Evolutionary conservation across 139 green algal genomes (phyloP).

Genomic region (Tetraselmis striata): DNA sequence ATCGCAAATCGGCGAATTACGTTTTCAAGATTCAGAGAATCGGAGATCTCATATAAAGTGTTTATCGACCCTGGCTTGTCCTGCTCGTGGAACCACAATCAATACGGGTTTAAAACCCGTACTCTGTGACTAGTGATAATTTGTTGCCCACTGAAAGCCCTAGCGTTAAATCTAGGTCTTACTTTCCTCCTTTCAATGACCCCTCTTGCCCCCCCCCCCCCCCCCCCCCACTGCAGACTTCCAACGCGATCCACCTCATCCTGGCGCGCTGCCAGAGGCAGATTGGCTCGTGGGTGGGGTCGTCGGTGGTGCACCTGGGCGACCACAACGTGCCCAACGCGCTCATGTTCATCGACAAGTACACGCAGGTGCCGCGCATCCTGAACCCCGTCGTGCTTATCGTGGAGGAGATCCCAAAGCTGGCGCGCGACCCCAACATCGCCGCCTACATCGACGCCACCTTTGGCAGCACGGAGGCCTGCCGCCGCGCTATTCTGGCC

Average conservation of each 20-base stretch:
- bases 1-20: too few relatives aligned
- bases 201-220: too few relatives aligned
- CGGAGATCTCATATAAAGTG: too few relatives aligned
- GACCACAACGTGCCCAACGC: slow-evolving; percentile 95
- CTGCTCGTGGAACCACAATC: too few relatives aligned
- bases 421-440: slow-evolving; percentile 42
- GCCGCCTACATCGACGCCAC: slow-evolving; percentile 36
- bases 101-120: too few relatives aligned
- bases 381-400: slow-evolving; percentile 83
- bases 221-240: too few relatives aligned
- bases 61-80: too few relatives aligned
- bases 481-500: slow-evolving; percentile 59
- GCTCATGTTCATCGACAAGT: slow-evolving; percentile 96
- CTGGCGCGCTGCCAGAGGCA: slow-evolving; percentile 64
- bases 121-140: too few relatives aligned
- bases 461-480: slow-evolving; percentile 61
- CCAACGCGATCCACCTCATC: slow-evolving; percentile 64
- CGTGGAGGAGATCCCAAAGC: slow-evolving; percentile 72
- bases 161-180: too few relatives aligned
- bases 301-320: slow-evolving; percentile 84
- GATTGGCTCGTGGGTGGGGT: slow-evolving; percentile 86
- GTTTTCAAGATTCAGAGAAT: too few relatives aligned
- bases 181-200: too few relatives aligned
- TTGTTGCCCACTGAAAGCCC: too few relatives aligned
- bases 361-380: slow-evolving; percentile 89